Conservation (phyloP, 441 rosid species). For the Pelargonium myrrhifolium region DNA sequence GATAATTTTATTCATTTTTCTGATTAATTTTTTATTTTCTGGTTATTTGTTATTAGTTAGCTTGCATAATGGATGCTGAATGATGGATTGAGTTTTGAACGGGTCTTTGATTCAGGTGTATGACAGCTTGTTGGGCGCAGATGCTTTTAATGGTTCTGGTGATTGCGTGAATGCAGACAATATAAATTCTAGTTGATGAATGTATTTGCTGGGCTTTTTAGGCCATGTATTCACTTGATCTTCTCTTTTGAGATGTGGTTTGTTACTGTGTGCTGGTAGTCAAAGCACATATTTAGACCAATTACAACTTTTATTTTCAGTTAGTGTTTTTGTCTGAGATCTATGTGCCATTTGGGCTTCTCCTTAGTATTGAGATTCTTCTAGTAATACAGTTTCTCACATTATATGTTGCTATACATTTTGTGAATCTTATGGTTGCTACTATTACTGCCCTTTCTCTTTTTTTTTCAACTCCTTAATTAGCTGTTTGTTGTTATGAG, state of each 20-base stretch:
- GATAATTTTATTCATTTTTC: too few relatives aligned
- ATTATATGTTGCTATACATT: constrained; percentile 10
- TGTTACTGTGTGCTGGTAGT: constrained; percentile 36
- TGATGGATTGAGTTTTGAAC: constrained; percentile 55
- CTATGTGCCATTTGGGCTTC: constrained; percentile 15
- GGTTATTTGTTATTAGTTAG: not conserved
- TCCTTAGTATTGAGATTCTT: constrained; percentile 10
- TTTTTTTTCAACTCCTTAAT: too few relatives aligned
- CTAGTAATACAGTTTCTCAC: constrained; percentile 5
- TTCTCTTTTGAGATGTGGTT: constrained; percentile 48
- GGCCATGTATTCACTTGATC: constrained; percentile 54
- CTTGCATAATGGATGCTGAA: constrained; percentile 44
- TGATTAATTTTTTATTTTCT: too few relatives aligned
- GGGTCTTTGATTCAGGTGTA: constrained; percentile 85
- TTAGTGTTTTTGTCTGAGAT: constrained; percentile 17
- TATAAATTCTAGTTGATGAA: constrained; percentile 67
- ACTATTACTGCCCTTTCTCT: too few relatives aligned
- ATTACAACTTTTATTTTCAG: constrained; percentile 1
- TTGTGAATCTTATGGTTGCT: not conserved
- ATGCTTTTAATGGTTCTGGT: constrained; percentile 95
- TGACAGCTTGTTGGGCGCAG: constrained; percentile 81
- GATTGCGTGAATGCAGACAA: constrained; percentile 79
- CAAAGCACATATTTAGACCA: constrained; percentile 28
- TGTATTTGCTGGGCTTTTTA: constrained; percentile 66
- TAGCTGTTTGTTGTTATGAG: too few relatives aligned